Conservation (phyloP, 495 filamentous ascomycete species). For the Niebla homalea region DNA sequence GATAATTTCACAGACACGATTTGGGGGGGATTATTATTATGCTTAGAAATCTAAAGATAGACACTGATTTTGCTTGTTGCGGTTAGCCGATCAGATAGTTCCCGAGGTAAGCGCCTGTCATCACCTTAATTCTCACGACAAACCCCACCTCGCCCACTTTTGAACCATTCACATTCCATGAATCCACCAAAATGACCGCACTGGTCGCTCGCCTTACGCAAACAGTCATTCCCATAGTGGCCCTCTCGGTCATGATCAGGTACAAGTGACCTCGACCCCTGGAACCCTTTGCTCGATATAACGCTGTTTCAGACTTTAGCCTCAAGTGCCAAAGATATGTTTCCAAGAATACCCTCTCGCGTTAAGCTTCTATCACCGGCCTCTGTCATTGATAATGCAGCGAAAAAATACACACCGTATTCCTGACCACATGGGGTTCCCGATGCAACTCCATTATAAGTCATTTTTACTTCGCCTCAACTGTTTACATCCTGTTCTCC, state of each 20-base stretch:
- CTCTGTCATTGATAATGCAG: background rate
- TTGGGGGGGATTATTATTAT: too few relatives aligned
- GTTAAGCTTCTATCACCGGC: background rate
- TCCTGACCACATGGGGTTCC: background rate
- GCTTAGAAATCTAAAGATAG: too few relatives aligned
- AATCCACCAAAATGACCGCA: too few relatives aligned
- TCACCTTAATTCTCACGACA: background rate
- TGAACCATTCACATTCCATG: background rate
- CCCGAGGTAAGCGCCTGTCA: background rate
- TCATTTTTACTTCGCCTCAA: constrained; percentile 12
- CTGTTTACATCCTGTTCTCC: constrained; percentile 2
- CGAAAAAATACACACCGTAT: background rate
- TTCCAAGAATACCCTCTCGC: constrained; percentile 5
- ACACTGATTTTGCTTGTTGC: too few relatives aligned
- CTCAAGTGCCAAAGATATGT: constrained; percentile 4
- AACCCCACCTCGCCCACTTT: background rate
- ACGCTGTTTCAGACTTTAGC: constrained; percentile 5
- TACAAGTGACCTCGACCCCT: too few relatives aligned
- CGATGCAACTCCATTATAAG: constrained; percentile 9
- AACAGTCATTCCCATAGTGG: too few relatives aligned
- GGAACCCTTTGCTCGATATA: too few relatives aligned
- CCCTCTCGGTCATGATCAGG: too few relatives aligned
- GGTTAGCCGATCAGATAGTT: too few relatives aligned
- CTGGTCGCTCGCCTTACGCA: too few relatives aligned
- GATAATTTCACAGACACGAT: too few relatives aligned